These are phyloP conservation scores for Gonium pectorale DNA, from an alignment of 139 green algal species.

Conservation along the genomic window DNA sequence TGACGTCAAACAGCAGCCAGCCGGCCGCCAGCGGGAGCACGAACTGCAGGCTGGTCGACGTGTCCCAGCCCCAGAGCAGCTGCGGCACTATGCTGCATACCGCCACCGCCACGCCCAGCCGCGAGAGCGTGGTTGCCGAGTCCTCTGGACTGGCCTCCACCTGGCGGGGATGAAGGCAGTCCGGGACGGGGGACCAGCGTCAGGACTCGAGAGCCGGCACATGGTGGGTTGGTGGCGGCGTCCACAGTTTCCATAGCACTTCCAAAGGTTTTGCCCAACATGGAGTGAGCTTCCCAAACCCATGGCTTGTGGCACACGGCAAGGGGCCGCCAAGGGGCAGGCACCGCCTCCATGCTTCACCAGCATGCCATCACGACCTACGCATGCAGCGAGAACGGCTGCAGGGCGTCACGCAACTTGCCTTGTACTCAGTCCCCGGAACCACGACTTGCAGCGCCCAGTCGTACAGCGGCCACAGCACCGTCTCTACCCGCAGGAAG, in stretches of 20 bases:
- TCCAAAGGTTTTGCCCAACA: too few relatives aligned
- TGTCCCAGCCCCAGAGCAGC: conserved; percentile 41
- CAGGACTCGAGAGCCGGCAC: too few relatives aligned
- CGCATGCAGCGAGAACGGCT: too few relatives aligned
- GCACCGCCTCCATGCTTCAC: too few relatives aligned
- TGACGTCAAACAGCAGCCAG: conserved; percentile 51
- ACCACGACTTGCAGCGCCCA: conserved; percentile 13
- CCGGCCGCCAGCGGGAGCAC: conserved; percentile 38
- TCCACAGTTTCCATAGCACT: too few relatives aligned
- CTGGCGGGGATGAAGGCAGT: background rate
- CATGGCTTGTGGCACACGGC: too few relatives aligned
- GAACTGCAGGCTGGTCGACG: background rate
- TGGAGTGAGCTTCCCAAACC: too few relatives aligned
- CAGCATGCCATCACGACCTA: too few relatives aligned
- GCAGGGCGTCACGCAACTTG: background rate
- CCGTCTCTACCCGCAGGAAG: conserved; percentile 49
- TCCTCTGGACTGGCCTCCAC: conserved; percentile 13
- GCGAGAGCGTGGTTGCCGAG: conserved; percentile 2
- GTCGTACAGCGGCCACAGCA: conserved; percentile 58
- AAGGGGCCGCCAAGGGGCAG: too few relatives aligned
- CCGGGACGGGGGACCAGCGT: too few relatives aligned
- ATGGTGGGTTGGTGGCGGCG: too few relatives aligned
- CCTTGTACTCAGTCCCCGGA: conserved; percentile 46
- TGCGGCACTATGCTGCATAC: conserved; percentile 40
- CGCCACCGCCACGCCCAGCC: conserved; percentile 45